Percentiles rank a stretch among this genome's conserved stretches.
phyloP scores from a whole-genome alignment of 805 yeast species.

The Pichia gijzeniarum region DNA sequence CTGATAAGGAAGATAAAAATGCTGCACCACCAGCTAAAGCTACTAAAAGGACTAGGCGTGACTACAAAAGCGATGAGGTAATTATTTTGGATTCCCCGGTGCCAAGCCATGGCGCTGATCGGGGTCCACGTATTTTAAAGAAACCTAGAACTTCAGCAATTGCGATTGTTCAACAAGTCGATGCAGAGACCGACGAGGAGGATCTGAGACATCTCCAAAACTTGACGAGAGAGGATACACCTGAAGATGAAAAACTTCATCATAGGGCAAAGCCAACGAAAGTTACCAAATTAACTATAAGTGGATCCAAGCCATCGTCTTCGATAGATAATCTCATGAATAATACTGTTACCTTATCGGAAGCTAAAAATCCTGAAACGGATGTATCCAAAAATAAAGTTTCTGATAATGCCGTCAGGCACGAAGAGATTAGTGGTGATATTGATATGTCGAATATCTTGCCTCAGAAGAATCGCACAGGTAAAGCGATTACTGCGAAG shows the following conservation, averaged over 20 bases:
- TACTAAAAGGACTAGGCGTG: background rate
- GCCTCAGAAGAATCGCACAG: constrained; percentile 11
- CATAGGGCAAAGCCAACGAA: constrained; percentile 10
- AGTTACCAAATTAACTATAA: constrained; percentile 2
- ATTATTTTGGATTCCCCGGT: background rate
- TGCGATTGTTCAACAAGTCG: background rate
- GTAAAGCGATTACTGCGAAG: too few species aligned
- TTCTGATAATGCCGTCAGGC: constrained; percentile 18
- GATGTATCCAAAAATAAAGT: background rate
- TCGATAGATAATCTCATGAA: too few species aligned
- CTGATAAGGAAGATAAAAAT: background rate
- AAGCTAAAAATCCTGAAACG: background rate
- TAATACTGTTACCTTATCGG: background rate
- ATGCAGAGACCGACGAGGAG: background rate
- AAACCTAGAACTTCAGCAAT: background rate
- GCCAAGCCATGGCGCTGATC: too few species aligned
- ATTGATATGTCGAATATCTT: constrained; percentile 20
- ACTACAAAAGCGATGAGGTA: background rate
- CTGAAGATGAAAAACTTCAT: constrained; percentile 4
- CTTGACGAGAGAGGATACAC: constrained; percentile 9
- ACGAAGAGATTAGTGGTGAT: constrained; percentile 23
- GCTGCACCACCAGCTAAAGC: background rate
- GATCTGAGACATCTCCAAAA: constrained; percentile 1
- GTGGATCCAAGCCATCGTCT: background rate
- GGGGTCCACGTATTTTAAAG: too few species aligned